Conservation (phyloP, 202 grass and related monocot genomes). For the Dendrocalamus latiflorus region DNA sequence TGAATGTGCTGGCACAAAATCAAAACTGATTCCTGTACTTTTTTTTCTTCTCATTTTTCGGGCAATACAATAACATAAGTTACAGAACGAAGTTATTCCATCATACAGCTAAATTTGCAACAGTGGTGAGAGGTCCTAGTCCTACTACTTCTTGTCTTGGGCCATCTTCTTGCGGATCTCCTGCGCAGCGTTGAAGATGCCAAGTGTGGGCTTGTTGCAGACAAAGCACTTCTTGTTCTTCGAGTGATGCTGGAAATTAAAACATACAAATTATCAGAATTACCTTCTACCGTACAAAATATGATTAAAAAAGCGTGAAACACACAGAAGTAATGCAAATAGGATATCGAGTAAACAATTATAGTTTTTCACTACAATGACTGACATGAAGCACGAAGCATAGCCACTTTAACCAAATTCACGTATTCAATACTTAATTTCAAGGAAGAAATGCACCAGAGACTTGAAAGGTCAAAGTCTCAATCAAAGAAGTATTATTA, state of each 20-base stretch:
- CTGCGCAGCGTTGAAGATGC: slow-evolving; percentile 65
- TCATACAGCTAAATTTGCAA: slow-evolving; percentile 14
- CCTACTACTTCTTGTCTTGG: slow-evolving; percentile 54
- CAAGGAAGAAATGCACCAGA: not conserved
- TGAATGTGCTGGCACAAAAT: not conserved
- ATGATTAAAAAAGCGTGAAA: not conserved
- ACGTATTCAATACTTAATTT: not conserved
- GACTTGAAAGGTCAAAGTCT: not conserved
- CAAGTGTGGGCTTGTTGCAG: slow-evolving; percentile 66
- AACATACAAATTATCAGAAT: slow-evolving; percentile 4
- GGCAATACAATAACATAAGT: not conserved
- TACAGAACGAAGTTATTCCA: not conserved
- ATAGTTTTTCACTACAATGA: not conserved
- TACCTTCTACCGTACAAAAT: not conserved
- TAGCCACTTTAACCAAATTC: not conserved
- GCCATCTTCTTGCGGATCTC: slow-evolving; percentile 74
- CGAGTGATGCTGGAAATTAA: slow-evolving; percentile 55
- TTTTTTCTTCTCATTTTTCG: no score
- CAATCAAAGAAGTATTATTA: not conserved
- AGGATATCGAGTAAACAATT: not conserved
- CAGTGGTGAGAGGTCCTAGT: not conserved
- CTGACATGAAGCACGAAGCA: not conserved
- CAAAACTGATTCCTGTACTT: slow-evolving; percentile 3
- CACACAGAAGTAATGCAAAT: not conserved
- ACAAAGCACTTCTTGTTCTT: slow-evolving; percentile 86